Base-by-base conservation (phyloP, 345 rosid genomes). In the Eucalyptus dawsonii region DNA sequence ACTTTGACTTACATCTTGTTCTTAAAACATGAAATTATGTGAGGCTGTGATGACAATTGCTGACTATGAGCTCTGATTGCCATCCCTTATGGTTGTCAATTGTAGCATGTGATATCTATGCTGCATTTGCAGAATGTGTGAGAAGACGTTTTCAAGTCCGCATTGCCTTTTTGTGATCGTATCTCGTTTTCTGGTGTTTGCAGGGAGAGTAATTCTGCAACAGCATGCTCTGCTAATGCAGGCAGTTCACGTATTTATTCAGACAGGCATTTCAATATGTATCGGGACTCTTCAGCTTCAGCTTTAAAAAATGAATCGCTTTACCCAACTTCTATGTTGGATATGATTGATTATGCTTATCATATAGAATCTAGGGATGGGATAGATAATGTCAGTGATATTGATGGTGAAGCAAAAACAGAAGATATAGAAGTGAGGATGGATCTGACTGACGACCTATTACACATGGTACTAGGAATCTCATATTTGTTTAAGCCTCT, bases 401-500 rank as follows among this genome's bases (percentile, higher is more conserved):
- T 91, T 87, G 91, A 86, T 89, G 93, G 89, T 58, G 90, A 92
- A 90, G 88, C 94, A 58, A 94, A 92, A 67, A 13, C 91, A 1
- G 98, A 95, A 87, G 96, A 95, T 89, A 90, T 89, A 15, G 96
- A 95, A 91, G 92, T 95, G 88, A 95, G 93, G 87, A 97, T 98
- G 95, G 99, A 98, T 95, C 96, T 98, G 88, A 95, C 99, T 5
- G 99, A 98, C 90, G 99, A 98, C 89, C 91, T 98, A 47, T 92
- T 98, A 91, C 99, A 98, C 90, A 95, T 95, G 99, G 99, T 97
- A 94, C 90, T 21, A 37, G 83, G 42, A 76, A 21, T 76, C 27
- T 76, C 47, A 76, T 40, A 76, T 40, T 37, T 76, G 15, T 37
- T 37, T 40, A 76, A 76, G 83, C 47, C 45, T 76, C 47, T 76